Evolutionary conservation across 352 stramenopile species (phyloP).

Genomic region (Phytopythium litorale): DNA sequence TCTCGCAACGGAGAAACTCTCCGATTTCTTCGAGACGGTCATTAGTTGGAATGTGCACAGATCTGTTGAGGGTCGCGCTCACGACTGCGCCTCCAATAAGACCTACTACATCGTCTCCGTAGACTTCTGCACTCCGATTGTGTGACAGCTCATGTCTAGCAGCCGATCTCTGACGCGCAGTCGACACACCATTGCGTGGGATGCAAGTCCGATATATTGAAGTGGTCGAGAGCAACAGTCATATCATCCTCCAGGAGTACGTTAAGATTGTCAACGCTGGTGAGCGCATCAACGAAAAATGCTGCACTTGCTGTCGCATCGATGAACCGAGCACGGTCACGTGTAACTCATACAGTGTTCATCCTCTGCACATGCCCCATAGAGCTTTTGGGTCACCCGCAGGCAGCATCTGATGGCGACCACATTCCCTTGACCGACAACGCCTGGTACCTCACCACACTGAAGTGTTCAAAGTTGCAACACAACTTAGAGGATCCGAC

Average conservation of each 20-base stretch:
- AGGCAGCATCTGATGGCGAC: too few relatives aligned
- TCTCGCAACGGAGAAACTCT: not conserved
- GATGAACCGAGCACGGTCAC: not conserved
- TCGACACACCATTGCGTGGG: not conserved
- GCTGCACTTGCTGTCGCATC: not conserved
- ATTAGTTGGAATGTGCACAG: not conserved
- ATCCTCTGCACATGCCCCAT: too few relatives aligned
- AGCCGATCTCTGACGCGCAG: not conserved
- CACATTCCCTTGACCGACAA: too few relatives aligned
- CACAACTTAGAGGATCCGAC: too few relatives aligned
- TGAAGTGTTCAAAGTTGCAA: too few relatives aligned
- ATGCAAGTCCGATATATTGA: conserved; percentile 2
- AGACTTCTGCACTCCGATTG: not conserved
- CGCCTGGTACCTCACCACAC: too few relatives aligned
- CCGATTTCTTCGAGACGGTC: not conserved
- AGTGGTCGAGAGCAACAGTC: not conserved
- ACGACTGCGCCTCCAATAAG: not conserved
- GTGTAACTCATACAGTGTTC: not conserved
- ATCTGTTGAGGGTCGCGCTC: not conserved
- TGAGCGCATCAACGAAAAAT: conserved; percentile 3
- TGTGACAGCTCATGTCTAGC: not conserved
- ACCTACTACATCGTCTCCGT: not conserved
- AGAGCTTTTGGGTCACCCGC: too few relatives aligned
- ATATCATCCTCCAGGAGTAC: conserved; percentile 1
- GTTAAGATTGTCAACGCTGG: not conserved